Base-by-base conservation (phyloP, 1,284 basidiomycete species). In the Sanguinoderma infundibulare region DNA sequence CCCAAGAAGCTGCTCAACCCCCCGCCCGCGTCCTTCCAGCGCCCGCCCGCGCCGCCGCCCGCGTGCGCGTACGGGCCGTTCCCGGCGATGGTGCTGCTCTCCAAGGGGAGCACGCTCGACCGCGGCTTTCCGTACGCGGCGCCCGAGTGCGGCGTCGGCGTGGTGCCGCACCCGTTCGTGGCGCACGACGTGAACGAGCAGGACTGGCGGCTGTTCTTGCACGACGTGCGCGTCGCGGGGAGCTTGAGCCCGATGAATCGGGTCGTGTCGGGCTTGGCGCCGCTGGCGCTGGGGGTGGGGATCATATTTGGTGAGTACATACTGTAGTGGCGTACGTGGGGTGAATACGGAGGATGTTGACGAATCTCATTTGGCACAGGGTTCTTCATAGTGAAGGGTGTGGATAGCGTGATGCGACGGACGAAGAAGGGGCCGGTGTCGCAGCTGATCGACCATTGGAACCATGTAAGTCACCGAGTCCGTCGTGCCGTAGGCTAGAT, bases 101-200 rank as follows among this genome's bases (percentile, higher is more conserved):
- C 62, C n/a, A 28, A 54, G 30, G 64, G 64, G 32, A 49, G 17
- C n/a, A 55, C 55, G 26, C 64, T 72, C 38, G 55, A 57, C 35
- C 54, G 56, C 39, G 69, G 69, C 3, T 72, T 71, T 61, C 55
- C 61, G 5, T 35, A 57, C 14, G 22, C 54, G 10, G 55, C 62
- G 14, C 71, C 71, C 14, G 50, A 50, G 8, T 59, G 55, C 10
- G 39, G 38, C 10, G 28, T 14, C 26, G 53, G 26, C 5, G 26
- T 53, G 20, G 53, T 52, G 30, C 75, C 74, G 14, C 80, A 82
- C 66, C 79, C 79, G 8, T 81, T 82, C 61, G 60, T 60, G 7
- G 67, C 72, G 46, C 77, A 78, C 64, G 79, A 81, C 66, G 70
- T 82, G 8, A 69, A 56, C 14, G 75, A 81, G 67, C 64, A 64